Conservation (phyloP, 495 filamentous ascomycete genomes). For the Penicillium samsonianum region DNA sequence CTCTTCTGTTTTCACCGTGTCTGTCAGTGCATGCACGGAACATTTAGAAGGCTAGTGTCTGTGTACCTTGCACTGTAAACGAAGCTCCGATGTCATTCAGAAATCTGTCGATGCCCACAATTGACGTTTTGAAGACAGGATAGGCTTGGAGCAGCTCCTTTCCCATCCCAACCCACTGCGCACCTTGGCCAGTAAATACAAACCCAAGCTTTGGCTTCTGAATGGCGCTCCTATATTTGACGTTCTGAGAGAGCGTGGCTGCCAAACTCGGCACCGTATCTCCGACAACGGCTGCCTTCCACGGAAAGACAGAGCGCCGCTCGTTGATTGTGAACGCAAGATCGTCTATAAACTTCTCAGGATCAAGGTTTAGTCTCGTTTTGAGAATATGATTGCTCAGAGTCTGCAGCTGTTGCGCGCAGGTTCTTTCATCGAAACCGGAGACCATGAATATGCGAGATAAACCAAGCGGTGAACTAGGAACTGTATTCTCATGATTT, state of each 20-base stretch:
- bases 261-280: slow-evolving; percentile 10
- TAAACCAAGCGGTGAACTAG: background rate
- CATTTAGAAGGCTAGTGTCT: background rate
- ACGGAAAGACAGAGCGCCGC: slow-evolving; percentile 26
- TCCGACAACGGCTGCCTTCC: slow-evolving; percentile 23
- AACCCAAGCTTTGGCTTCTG: slow-evolving; percentile 11
- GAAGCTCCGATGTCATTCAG: slow-evolving; percentile 29
- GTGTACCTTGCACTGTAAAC: slow-evolving; percentile 18
- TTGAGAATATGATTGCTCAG: slow-evolving; percentile 19
- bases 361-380: background rate
- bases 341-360: slow-evolving; percentile 20
- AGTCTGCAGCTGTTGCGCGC: slow-evolving; percentile 3
- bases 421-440: slow-evolving; percentile 21
- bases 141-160: slow-evolving; percentile 35
- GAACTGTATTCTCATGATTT: background rate
- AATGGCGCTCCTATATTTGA: slow-evolving; percentile 5
- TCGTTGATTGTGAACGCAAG: slow-evolving; percentile 36
- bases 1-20: slow-evolving; percentile 15
- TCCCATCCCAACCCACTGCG: slow-evolving; percentile 42
- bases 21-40: background rate
- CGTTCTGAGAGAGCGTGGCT: slow-evolving; percentile 6
- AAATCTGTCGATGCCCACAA: slow-evolving; percentile 22
- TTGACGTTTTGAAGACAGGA: slow-evolving; percentile 34
- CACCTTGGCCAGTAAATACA: slow-evolving; percentile 51
- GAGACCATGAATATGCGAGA: slow-evolving; percentile 22